A percentile compares a stretch with the other conserved stretches of the same genome.
phyloP scores from a whole-genome alignment of 148 eudicot genomes.

The Amaranthus palmeri region DNA sequence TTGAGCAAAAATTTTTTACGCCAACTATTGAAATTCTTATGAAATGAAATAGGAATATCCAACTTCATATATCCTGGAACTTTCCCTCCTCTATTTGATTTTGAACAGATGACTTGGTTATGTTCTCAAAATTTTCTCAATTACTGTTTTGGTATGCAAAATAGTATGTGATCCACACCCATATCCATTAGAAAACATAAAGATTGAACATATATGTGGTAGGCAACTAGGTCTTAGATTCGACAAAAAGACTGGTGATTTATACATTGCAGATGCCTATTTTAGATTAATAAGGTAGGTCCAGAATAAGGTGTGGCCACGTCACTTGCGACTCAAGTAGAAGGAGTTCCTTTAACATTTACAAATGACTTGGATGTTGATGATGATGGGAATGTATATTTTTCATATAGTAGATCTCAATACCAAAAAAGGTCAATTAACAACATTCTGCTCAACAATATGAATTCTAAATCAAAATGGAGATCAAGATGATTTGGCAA shows the following conservation, averaged over 20 bases:
- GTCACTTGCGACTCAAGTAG: constrained; percentile 63
- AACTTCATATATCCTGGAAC: background rate
- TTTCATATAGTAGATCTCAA: constrained; percentile 78
- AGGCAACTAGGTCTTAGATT: constrained; percentile 87
- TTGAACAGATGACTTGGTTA: background rate
- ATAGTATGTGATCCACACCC: constrained; percentile 81
- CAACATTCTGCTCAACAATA: no score
- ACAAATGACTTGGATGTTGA: constrained; percentile 89
- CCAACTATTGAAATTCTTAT: no score
- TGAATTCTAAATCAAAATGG: no score
- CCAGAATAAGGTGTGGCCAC: constrained; percentile 84
- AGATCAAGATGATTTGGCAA: no score
- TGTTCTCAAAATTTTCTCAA: background rate
- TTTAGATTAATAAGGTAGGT: constrained; percentile 83
- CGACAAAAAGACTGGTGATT: constrained; percentile 75
- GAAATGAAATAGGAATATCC: no score
- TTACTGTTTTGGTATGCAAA: constrained; percentile 34
- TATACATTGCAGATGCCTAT: constrained; percentile 95
- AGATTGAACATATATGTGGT: constrained; percentile 91
- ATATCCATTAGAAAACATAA: constrained; percentile 42
- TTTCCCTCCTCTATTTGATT: background rate
- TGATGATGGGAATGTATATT: constrained; percentile 76
- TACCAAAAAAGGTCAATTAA: constrained; percentile 63
- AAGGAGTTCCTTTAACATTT: constrained; percentile 71
- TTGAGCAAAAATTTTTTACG: no score